Percentiles rank a stretch among this genome's conserved stretches.
Conservation (phyloP, 2,329 filamentous ascomycete genomes). For the Ophiostoma quercus region DNA sequence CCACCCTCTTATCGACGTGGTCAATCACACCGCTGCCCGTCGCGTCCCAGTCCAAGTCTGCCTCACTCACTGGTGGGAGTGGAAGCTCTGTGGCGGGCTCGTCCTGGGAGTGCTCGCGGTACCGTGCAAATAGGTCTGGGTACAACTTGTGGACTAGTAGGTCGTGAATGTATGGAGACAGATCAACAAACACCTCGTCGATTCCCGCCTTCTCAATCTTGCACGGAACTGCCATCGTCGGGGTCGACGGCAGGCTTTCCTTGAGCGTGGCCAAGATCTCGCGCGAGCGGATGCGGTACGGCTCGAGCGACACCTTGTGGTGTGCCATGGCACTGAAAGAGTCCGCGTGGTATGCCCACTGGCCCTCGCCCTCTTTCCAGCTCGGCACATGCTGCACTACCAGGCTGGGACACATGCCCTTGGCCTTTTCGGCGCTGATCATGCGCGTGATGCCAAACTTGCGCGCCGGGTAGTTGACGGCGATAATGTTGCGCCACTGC, state of each 20-base stretch:
- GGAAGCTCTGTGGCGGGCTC: constrained; percentile 68
- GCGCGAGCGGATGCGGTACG: constrained; percentile 79
- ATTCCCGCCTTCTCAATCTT: constrained; percentile 89
- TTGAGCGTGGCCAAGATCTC: constrained; percentile 77
- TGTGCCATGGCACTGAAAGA: constrained; percentile 72
- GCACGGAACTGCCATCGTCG: constrained; percentile 31
- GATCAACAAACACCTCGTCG: constrained; percentile 91
- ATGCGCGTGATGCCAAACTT: constrained; percentile 73
- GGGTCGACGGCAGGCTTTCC: constrained; percentile 56
- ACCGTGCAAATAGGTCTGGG: constrained; percentile 56
- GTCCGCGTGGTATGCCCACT: constrained; percentile 85
- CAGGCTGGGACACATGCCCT: constrained; percentile 77
- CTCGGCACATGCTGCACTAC: constrained; percentile 90
- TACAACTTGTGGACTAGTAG: constrained; percentile 70
- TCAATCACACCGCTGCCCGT: constrained; percentile 25
- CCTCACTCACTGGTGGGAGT: constrained; percentile 45
- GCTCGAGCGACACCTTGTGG: constrained; percentile 91
- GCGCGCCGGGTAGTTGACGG: constrained; percentile 90
- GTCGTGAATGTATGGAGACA: constrained; percentile 77
- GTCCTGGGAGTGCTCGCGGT: constrained; percentile 65
- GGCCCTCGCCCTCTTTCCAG: constrained; percentile 85
- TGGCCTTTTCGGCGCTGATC: constrained; percentile 73
- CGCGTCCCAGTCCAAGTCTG: constrained; percentile 24
- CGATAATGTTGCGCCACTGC: constrained; percentile 89
- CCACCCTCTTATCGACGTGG: not conserved